Evolutionary conservation across 495 filamentous ascomycete species (phyloP).

Genomic region (Trichocladium uniseriatum): DNA sequence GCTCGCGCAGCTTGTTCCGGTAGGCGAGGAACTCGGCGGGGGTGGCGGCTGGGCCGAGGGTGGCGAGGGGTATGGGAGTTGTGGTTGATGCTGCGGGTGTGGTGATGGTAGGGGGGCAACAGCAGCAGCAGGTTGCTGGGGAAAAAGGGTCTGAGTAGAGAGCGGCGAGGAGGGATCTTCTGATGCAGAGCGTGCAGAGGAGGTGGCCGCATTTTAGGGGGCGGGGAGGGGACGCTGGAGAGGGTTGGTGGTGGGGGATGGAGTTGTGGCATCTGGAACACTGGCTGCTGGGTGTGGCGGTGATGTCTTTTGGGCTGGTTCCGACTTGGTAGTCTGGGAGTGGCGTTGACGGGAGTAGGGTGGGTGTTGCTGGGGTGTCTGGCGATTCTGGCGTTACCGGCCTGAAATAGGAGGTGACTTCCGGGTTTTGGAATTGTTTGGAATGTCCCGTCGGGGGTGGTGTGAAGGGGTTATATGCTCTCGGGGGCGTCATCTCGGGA

Average conservation of each 20-base stretch:
- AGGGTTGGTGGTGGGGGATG: neutral
- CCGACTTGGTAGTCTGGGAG: neutral
- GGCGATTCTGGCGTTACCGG: neutral
- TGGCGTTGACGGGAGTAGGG: neutral
- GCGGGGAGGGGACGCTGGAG: neutral
- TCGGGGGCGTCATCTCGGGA: neutral
- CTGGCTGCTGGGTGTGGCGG: neutral
- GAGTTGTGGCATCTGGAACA: conserved; percentile 3
- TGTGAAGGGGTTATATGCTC: neutral
- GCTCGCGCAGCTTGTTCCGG: conserved; percentile 6
- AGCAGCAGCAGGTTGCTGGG: conserved; percentile 2
- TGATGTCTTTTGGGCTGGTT: neutral
- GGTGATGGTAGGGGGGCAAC: neutral
- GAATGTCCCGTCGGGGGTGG: neutral
- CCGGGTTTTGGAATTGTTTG: neutral
- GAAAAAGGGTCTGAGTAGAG: conserved; percentile 5
- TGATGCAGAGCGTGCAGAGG: neutral
- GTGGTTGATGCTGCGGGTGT: neutral
- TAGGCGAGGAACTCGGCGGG: conserved; percentile 13
- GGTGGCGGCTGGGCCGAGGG: conserved; percentile 2
- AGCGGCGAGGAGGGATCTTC: neutral
- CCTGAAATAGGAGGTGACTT: neutral
- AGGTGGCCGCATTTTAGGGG: neutral
- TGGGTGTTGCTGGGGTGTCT: neutral
- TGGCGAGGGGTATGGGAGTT: conserved; percentile 6